Evolutionary conservation across 2,329 filamentous ascomycete genomes (phyloP).

Genomic region (Talaromyces rugulosus): DNA sequence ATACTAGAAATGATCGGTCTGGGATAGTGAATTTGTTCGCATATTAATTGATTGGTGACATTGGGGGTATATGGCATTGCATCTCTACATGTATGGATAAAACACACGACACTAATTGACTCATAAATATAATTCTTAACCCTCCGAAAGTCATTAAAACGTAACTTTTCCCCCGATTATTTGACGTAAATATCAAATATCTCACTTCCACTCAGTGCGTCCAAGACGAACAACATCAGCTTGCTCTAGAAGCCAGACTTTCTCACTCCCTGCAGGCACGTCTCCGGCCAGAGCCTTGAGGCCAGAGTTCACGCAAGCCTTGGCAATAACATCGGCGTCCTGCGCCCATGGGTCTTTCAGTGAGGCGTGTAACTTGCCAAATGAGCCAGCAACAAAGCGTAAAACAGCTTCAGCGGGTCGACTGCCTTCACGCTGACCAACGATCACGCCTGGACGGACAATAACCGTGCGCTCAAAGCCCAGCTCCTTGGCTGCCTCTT

Average conservation of each 20-base stretch:
- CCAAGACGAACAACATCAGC: slow-evolving; percentile 34
- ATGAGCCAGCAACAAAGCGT: slow-evolving; percentile 51
- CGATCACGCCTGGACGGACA: slow-evolving; percentile 67
- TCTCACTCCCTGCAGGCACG: slow-evolving; percentile 34
- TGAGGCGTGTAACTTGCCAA: slow-evolving; percentile 51
- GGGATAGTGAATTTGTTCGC: neutral
- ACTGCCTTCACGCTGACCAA: slow-evolving; percentile 63
- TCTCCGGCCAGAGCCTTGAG: slow-evolving; percentile 39
- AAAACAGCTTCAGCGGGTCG: slow-evolving; percentile 57
- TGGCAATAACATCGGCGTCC: slow-evolving; percentile 66
- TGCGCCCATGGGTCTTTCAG: slow-evolving; percentile 67
- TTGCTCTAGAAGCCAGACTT: slow-evolving; percentile 36
- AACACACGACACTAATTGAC: neutral
- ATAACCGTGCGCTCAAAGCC: slow-evolving; percentile 77
- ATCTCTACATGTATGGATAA: neutral
- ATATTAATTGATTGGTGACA: neutral
- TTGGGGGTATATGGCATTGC: neutral
- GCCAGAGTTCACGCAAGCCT: slow-evolving; percentile 34
- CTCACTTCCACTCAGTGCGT: slow-evolving; percentile 21
- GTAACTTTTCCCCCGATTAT: neutral
- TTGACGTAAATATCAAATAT: neutral
- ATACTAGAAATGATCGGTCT: neutral
- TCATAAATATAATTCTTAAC: neutral
- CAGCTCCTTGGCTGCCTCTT: slow-evolving; percentile 67
- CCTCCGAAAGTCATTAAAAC: neutral